These are phyloP conservation scores for Aegilops longissima DNA, from an alignment of 176 grass and related monocot genomes.

Conservation along the genomic window DNA sequence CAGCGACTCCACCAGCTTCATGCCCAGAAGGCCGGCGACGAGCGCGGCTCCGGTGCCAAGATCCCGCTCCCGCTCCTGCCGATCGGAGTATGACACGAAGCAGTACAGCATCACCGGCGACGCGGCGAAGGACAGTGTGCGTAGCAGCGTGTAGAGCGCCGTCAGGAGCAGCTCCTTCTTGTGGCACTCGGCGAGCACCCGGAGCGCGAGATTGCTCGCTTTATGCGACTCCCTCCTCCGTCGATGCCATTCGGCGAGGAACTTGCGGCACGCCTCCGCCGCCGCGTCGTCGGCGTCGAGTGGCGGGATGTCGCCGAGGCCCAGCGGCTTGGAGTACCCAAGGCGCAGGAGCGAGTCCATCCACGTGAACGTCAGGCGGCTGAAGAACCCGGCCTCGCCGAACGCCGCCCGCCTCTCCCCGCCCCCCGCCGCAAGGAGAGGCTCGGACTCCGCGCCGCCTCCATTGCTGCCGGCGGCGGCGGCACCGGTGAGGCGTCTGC, in stretches of 20 bases:
- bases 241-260: conserved; percentile 52
- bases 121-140: conserved; percentile 58
- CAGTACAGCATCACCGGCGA: conserved; percentile 53
- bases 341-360: conserved; percentile 61
- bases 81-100: conserved; percentile 59
- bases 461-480: background rate
- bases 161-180: conserved; percentile 61
- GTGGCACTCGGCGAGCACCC: conserved; percentile 55
- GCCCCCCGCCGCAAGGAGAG: conserved; percentile 33
- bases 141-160: conserved; percentile 63
- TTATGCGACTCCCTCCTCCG: background rate
- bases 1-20: conserved; percentile 74
- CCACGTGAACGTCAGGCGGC: conserved; percentile 68
- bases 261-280: conserved; percentile 44
- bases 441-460: conserved; percentile 20
- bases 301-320: conserved; percentile 52
- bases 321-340: conserved; percentile 62
- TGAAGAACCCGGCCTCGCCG: conserved; percentile 49
- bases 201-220: conserved; percentile 51
- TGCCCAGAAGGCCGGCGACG: conserved; percentile 38
- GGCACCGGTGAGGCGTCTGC: background rate
- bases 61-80: conserved; percentile 13
- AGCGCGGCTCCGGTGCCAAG: conserved; percentile 35
- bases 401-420: conserved; percentile 27
- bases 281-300: conserved; percentile 70